phyloP scores from a whole-genome alignment of 139 green algal species.

The Eudorina sp. region DNA sequence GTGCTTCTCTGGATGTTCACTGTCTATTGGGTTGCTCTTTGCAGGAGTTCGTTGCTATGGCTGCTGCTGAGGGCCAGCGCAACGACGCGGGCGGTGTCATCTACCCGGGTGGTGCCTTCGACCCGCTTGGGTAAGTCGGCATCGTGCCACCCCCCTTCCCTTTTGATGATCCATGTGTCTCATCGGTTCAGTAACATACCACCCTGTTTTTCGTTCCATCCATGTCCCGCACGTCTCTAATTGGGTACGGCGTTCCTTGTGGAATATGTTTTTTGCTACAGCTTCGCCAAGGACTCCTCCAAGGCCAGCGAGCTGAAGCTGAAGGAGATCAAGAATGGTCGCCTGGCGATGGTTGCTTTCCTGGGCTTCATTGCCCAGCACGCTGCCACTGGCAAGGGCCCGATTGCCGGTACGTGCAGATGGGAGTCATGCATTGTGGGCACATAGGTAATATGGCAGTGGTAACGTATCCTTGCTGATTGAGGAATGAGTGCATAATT shows the following conservation, averaged over 20 bases:
- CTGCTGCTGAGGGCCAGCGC: constrained; percentile 78
- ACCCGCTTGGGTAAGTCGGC: constrained; percentile 81
- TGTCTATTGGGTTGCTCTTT: neutral
- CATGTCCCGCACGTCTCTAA: no score
- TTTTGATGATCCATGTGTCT: no score
- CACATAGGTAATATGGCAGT: no score
- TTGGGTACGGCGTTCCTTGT: neutral
- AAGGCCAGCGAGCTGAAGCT: constrained; percentile 82
- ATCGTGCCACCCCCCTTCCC: no score
- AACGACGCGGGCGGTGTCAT: constrained; percentile 75
- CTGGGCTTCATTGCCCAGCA: constrained; percentile 86
- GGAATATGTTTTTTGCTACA: neutral
- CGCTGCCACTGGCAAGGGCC: constrained; percentile 84
- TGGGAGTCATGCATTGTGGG: no score
- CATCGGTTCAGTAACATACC: no score
- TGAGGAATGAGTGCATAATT: no score
- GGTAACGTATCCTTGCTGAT: no score
- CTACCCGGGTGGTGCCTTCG: constrained; percentile 91
- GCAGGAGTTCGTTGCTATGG: constrained; percentile 83
- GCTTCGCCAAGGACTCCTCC: constrained; percentile 81
- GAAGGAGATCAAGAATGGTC: constrained; percentile 96
- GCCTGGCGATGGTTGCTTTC: constrained; percentile 79
- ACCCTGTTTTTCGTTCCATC: no score
- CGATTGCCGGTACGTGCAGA: constrained; percentile 46
- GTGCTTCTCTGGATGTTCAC: no score